A percentile compares a stretch with the other conserved stretches of the same genome.
phyloP scores from a whole-genome alignment of 2,329 filamentous ascomycete genomes.

The Pseudocercospora crystallina region DNA sequence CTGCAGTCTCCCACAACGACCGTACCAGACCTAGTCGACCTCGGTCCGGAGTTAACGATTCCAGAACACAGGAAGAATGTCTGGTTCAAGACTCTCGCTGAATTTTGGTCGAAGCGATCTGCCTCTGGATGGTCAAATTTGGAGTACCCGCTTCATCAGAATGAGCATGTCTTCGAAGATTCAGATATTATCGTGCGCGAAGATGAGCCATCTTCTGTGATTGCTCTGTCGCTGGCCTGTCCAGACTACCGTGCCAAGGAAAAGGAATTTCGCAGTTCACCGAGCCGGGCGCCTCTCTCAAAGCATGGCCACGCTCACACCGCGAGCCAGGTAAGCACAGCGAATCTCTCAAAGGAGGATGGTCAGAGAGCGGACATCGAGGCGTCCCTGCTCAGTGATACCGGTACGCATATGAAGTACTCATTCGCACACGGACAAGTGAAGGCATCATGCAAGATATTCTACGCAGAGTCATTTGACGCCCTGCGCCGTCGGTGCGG shows the following conservation, averaged over 20 bases:
- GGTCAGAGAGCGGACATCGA: slow-evolving; percentile 72
- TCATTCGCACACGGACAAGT: slow-evolving; percentile 93
- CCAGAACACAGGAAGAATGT: slow-evolving; percentile 92
- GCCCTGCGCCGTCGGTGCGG: slow-evolving; percentile 90
- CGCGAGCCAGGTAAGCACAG: slow-evolving; percentile 21
- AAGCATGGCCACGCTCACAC: slow-evolving; percentile 30
- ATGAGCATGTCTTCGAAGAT: slow-evolving; percentile 94
- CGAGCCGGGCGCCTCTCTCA: slow-evolving; percentile 23
- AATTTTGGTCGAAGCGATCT: slow-evolving; percentile 97
- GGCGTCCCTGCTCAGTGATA: slow-evolving; percentile 76
- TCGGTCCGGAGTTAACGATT: slow-evolving; percentile 68
- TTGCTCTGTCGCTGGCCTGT: slow-evolving; percentile 87
- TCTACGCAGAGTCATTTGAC: slow-evolving; percentile 97
- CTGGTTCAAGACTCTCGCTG: slow-evolving; percentile 90
- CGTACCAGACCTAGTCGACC: slow-evolving; percentile 51
- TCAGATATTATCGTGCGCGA: slow-evolving; percentile 96
- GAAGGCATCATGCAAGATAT: slow-evolving; percentile 96
- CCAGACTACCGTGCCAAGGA: slow-evolving; percentile 84
- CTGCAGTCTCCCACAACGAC: slow-evolving; percentile 55
- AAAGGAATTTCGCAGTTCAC: slow-evolving; percentile 57
- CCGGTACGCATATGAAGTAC: slow-evolving; percentile 92
- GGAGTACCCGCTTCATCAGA: slow-evolving; percentile 79
- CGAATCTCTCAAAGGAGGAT: slow-evolving; percentile 36
- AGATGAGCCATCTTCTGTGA: slow-evolving; percentile 93
- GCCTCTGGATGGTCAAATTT: slow-evolving; percentile 90